These are phyloP conservation scores for Tricholoma terreum DNA, from an alignment of 768 basidiomycete genomes.

Conservation along the genomic window DNA sequence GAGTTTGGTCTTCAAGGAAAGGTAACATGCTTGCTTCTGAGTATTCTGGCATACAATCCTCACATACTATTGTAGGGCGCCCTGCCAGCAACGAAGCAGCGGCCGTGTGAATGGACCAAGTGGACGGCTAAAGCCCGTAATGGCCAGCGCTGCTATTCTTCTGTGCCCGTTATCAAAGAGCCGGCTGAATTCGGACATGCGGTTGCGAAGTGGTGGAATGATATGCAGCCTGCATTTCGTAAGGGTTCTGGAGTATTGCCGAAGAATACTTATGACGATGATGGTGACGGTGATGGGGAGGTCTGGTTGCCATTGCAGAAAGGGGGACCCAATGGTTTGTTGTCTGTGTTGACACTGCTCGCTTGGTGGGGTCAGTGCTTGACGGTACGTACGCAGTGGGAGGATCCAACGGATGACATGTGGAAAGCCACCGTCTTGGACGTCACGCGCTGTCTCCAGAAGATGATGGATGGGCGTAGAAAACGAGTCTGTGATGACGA, in stretches of 20 bases:
- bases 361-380: neutral
- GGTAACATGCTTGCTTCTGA: neutral
- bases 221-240: neutral
- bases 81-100: neutral
- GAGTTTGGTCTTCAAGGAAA: neutral
- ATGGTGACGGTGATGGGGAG: neutral
- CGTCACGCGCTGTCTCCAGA: neutral
- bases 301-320: no score
- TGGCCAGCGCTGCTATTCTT: neutral
- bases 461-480: neutral
- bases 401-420: neutral
- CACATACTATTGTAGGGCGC: neutral
- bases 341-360: no score
- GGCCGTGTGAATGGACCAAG: neutral
- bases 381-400: neutral
- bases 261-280: neutral
- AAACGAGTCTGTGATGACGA: neutral
- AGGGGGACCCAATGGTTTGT: no score
- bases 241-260: neutral
- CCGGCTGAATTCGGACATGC: neutral
- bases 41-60: neutral
- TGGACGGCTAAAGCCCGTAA: no score
- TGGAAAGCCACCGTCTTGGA: neutral
- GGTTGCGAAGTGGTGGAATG: neutral
- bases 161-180: neutral